Base-by-base conservation (phyloP, 768 basidiomycete genomes). In the Leccinum broughii region DNA sequence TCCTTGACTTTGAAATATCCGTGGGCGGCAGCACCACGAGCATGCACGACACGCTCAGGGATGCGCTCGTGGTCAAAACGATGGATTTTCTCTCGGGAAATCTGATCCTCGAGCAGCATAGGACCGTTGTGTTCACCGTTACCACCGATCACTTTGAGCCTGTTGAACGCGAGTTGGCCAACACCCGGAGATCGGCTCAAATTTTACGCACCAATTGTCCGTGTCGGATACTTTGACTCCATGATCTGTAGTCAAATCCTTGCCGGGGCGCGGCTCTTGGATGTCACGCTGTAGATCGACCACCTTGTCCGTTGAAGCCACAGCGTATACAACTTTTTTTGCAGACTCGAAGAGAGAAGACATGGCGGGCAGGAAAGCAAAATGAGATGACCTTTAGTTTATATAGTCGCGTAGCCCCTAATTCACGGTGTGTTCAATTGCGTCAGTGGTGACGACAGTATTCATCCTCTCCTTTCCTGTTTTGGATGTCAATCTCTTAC, bases 41-140 rank as follows among this genome's bases (percentile, higher is more conserved):
- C 86, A 68, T 81, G 81, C 8, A 88, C 87, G 10, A 88, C 86
- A 50, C 91, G 89, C 77, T 93, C 93, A 0, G 93, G 93, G 56
- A 95, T 94, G 44, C 92, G 88, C 71, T 95, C 92, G 68, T 93
- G 92, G 69, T 93, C 92, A 67, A 93, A 94, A 14, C 86, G 82
- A 56, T 83, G 83, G 32, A 92, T 84, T 73, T 92, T 91, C 77
- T 89, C 87, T 64, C 88, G 83, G 5, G 81, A 82, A 63, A 89
- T 81, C 59, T 89, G 86, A 68, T 91, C 89, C 68, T 92, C 90
- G n/a, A 95, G 80, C 8, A 92, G 77, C 26, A 84, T 83, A 1
- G 93, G 89, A 0, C 92, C 94, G 3, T 78, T 77, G 41, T 76
- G 73, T 26, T 73, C 64, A 34, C 79, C 82, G 62, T 79, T 72